Evolutionary conservation across 305 asterid species (phyloP), one percentile per base, ranked within the genome.

Genomic region (Fraxinus platypoda): DNA sequence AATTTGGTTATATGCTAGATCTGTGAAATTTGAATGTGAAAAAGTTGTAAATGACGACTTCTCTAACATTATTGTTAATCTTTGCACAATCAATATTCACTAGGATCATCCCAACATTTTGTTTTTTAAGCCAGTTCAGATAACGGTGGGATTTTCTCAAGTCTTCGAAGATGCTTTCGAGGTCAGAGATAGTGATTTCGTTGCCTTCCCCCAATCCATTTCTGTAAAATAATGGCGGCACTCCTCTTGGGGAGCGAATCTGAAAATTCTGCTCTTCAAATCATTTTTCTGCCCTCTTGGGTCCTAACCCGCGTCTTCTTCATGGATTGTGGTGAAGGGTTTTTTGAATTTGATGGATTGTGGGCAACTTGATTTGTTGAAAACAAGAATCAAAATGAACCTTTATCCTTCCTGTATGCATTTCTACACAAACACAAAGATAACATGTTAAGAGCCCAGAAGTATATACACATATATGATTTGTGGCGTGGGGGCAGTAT

Each of bases 181-280:
- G 98, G 78, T 93, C 94, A 62, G 92, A 87, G 74, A 90, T 74
- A 33, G 92, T 25, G 49, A 93, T 74, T 33, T 76, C 3, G 74
- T 85, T 84, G 59, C 98, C 99, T 85, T 94, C 49, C 97, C 78
- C 76, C 64, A 38, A 91, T 85, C 99, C 99, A 94, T 83, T 90
- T 89, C 77, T 90, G 90, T 73, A 95, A 84, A 34, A 91, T 93
- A 79, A 93, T 90, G 13, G 93, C 86, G 81, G 90, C 95, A 54
- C 99, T 94, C 86, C 97, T 87, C 88, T 92, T 94, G 11, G 98
- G 99, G 59, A 95, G 90, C 12, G 1, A 43, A 11, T 43, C 52
- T 43, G 52, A 43, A 41, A 41, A 9, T 38, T 38, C 12, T 38
- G 46, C 46, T 2, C 2, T 41, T 41, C 49, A 46, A 46, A 46